A percentile compares a stretch with the other conserved stretches of the same genome.
Evolutionary conservation across 192 early-diverging fungal species (phyloP).

Genomic region (Mortierella hygrophila): DNA sequence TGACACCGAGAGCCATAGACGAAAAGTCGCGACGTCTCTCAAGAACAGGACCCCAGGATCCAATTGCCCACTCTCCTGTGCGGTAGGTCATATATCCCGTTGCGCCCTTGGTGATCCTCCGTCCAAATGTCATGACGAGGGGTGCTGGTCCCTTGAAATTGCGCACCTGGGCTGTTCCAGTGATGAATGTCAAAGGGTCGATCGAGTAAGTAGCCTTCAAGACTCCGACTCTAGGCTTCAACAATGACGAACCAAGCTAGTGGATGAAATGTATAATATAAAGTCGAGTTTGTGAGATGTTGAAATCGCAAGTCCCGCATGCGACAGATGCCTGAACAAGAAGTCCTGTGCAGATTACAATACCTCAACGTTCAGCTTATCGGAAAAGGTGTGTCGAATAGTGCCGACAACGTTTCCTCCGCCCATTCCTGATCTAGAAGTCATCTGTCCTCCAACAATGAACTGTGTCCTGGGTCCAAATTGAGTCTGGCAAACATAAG

Average conservation of each 20-base stretch:
- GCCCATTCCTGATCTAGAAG: conserved; percentile 76
- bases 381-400: conserved; percentile 80
- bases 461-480: conserved; percentile 64
- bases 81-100: conserved; percentile 83
- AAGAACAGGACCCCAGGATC: conserved; percentile 69
- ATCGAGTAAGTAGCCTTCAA: conserved; percentile 69
- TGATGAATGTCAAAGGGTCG: conserved; percentile 73
- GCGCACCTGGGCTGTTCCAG: conserved; percentile 65
- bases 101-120: conserved; percentile 69
- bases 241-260: conserved; percentile 68
- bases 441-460: conserved; percentile 71
- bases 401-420: conserved; percentile 84
- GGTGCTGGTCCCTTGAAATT: conserved; percentile 76
- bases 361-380: conserved; percentile 80
- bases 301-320: neutral
- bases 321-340: neutral
- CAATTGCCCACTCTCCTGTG: conserved; percentile 81
- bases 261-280: neutral
- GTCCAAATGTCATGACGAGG: conserved; percentile 70
- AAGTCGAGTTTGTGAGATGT: neutral
- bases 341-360: conserved; percentile 1
- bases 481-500: conserved; percentile 58
- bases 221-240: conserved; percentile 68
- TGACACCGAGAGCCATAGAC: conserved; percentile 65
- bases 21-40: conserved; percentile 59